Base-by-base conservation (phyloP, 345 rosid species). In the Aquilaria sinensis region DNA sequence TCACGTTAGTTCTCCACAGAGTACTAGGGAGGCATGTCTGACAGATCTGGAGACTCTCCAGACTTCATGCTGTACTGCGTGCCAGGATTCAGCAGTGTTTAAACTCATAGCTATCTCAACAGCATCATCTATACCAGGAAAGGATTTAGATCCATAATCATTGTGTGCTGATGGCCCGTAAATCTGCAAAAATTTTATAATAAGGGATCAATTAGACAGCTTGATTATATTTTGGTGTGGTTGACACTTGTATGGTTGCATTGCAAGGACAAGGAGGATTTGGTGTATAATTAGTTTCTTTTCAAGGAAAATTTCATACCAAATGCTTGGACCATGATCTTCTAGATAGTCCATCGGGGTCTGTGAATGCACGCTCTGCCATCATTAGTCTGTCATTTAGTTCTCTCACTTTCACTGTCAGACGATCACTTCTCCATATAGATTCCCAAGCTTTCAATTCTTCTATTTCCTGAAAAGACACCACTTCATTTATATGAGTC, bases 11-110 rank as follows among this genome's bases (percentile, higher is more conserved):
- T 77, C 74, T 50, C 96, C 92, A 63, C 64, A 67, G 53, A 88
- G 86, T 66, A 88, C 92, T 54, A 74, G 70, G 31, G 94, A 80
- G 51, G 80, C 90, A 31, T 86, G 90, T 67, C 68, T 70, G 58
- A 88, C 53, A 60, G 81, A 94, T 79, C 98, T 80, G 16, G 92
- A 71, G 64, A 86, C 85, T 77, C 94, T 80, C 92, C 96, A 88
- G 9, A 86, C 84, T 76, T 88, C 84, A 15, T 88, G 94, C 64
- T 88, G 94, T 52, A 88, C 96, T 58, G 41, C 34, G 12, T 63
- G 61, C 96, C 98, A 88, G 47, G 90, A 79, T 31, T 69, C 79
- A 48, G 78, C 54, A 1, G 85, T 88, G 41, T 79, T 68, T 1
- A 78, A 47, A 31, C 33, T 72, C 80, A 67, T 82, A 32, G 92